Evolutionary conservation across 169 alveolate genomes (phyloP).

Genomic region (Plasmodium sp.): DNA sequence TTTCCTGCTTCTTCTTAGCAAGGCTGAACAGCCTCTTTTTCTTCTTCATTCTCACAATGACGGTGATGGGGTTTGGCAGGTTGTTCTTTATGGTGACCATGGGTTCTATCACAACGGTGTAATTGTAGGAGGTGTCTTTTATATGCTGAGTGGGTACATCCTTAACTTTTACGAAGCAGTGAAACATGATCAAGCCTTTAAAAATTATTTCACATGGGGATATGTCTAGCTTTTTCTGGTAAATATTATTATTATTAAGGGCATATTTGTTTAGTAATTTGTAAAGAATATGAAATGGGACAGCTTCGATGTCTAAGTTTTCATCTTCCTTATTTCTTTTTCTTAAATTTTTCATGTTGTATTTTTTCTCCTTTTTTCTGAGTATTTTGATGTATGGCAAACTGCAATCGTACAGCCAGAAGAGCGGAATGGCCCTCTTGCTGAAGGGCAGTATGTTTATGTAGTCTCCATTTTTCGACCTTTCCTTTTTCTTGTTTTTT

Average conservation of each 20-base stretch:
- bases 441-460: constrained; percentile 65
- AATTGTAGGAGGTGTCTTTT: constrained; percentile 78
- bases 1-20: constrained; percentile 39
- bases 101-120: constrained; percentile 80
- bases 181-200: constrained; percentile 76
- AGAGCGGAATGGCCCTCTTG: constrained; percentile 65
- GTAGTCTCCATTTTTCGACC: constrained; percentile 16
- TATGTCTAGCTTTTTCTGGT: constrained; percentile 75
- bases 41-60: constrained; percentile 74
- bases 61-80: constrained; percentile 80
- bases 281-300: constrained; percentile 58
- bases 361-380: constrained; percentile 63
- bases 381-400: constrained; percentile 70
- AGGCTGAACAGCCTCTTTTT: constrained; percentile 34
- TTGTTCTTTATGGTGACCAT: constrained; percentile 79
- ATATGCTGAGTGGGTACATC: constrained; percentile 81
- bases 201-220: constrained; percentile 78
- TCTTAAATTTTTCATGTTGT: constrained; percentile 1
- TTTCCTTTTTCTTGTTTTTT: constrained; percentile 19
- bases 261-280: constrained; percentile 59
- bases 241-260: constrained; percentile 47
- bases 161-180: constrained; percentile 77
- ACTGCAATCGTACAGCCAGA: constrained; percentile 71
- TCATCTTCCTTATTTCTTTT: constrained; percentile 28
- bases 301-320: constrained; percentile 41